Base-by-base conservation (phyloP, 108 stramenopile genomes). In the Craspedostauros australis region DNA sequence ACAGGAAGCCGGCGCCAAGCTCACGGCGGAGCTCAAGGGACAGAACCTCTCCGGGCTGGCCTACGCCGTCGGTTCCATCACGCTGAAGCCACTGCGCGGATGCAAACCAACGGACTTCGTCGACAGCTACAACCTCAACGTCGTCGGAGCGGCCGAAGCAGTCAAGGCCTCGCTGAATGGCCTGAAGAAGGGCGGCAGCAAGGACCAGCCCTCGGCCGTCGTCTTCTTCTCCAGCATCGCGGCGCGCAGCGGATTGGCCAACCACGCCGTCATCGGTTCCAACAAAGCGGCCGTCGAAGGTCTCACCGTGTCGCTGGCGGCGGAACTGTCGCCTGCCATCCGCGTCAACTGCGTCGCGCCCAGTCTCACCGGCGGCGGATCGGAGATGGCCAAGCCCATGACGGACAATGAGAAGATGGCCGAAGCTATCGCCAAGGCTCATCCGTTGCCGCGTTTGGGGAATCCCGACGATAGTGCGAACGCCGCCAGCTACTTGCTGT, bases 301-400 rank as follows among this genome's bases (percentile, higher is more conserved):
- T 48, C 37, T 85, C 37, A 81, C 81, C 16, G 71, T 83, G 14
- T 72, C 81, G 5, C 33, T 77, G 14, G 81, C 84, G 7, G 66
- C 80, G 12, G 84, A 85, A 43, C 50, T 83, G 6, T 69, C 84
- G 12, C 40, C 52, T 7, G 12, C 12, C 20, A 34, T 85, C 21
- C 73, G 84, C 20, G 76, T 83, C 21, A 70, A 68, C 43, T 54
- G 66, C 19, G 64, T 85, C 38, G 84, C 81, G 12, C 84, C 84
- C 19, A 71, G 79, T 9, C 33, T 85, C 16, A 80, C 79, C 25
- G 51, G 39, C 12, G 55, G 43, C 0, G 41, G 46, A 29, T 80
- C 80, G 23, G 70, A 77, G 18, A 66, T 85, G 68, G 72, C 81
- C 8, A 70, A 43, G 30, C 66, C 63, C 12, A 57, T 85, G 36